Base-by-base conservation (phyloP, 805 yeast genomes). In the Barnettozyma californica region DNA sequence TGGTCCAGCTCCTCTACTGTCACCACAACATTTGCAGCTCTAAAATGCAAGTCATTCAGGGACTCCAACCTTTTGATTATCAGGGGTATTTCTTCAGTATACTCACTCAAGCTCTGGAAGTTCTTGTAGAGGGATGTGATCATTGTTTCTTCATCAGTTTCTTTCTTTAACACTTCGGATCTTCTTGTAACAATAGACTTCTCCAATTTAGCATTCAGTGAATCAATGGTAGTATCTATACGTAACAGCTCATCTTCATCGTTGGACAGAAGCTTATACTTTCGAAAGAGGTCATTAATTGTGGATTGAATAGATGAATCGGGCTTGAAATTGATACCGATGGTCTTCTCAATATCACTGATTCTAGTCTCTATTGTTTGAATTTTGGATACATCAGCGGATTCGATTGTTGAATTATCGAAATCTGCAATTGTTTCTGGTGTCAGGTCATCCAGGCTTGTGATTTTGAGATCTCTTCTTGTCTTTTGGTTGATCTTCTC, bases 261-360 rank as follows among this genome's bases (percentile, higher is more conserved):
- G 39, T 59, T 54, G 20, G 61, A 47, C 5, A 68, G 33, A 2
- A 68, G 54, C 35, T 59, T 57, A 29, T 63, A 50, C 41, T 60
- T 62, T 27, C 68, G 50, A 46, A 58, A 62, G 0, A 68, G 45
- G 14, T 61, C 63, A 39, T 68, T 65, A 7, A 68, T 53, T 9
- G 55, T 55, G 9, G 64, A 46, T 13, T 57, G 61, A 4, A 65
- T 43, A 6, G 59, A 53, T n/a, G 49, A 21, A n/a, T 50, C 53
- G 1, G 49, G 45, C 8, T 44, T 45, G 41, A 49, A 47, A 20
- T 47, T 49, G 2, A 44, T 35, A 0, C 64, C 63, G 2, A 60
- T 49, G 2, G 48, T 35, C 33, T 46, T 48, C 33, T 60, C 64
- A 4, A 60, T 25, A 13, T 36, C 38, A 10, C 41, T 25, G 14